Evolutionary conservation across 345 rosid genomes (phyloP).

Genomic region (Bruguiera gymnorhiza): DNA sequence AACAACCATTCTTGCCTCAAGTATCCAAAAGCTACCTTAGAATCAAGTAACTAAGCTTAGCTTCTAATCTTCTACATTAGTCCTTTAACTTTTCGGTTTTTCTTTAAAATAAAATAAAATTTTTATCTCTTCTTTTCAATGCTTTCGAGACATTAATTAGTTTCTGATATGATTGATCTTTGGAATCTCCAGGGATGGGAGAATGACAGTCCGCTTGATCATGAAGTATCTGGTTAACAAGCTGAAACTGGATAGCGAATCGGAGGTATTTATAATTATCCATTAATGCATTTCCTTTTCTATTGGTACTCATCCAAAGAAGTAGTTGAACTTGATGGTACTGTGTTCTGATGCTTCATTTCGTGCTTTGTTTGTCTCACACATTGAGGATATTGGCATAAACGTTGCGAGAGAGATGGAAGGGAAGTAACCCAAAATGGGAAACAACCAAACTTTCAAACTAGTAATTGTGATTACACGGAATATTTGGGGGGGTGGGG

Average conservation of each 20-base stretch:
- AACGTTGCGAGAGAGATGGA: neutral
- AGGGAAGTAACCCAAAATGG: constrained; percentile 18
- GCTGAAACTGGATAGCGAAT: constrained; percentile 80
- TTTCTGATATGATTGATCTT: constrained; percentile 4
- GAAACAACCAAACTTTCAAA: constrained; percentile 13
- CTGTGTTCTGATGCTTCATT: constrained; percentile 9
- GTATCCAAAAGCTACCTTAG: constrained; percentile 93
- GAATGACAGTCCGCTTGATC: constrained; percentile 84
- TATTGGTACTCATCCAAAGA: neutral
- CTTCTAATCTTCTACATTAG: neutral
- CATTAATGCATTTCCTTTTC: neutral
- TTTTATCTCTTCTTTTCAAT: neutral
- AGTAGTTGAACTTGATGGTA: constrained; percentile 1
- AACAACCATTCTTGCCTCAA: constrained; percentile 89
- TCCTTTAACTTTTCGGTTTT: neutral
- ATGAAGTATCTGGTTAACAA: constrained; percentile 89
- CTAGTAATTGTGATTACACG: constrained; percentile 14
- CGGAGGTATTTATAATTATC: constrained; percentile 64
- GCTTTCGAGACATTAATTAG: constrained; percentile 1
- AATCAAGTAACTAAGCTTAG: constrained; percentile 64
- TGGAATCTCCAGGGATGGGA: constrained; percentile 60
- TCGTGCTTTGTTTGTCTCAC: constrained; percentile 10
- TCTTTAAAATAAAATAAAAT: too few relatives aligned
- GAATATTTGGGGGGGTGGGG: too few relatives aligned
- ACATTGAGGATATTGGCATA: constrained; percentile 9